Percentiles rank a stretch among this genome's conserved stretches.
These are phyloP conservation scores for Lycium ferocissimum DNA, from an alignment of 257 asterid species.

Conservation along the genomic window DNA sequence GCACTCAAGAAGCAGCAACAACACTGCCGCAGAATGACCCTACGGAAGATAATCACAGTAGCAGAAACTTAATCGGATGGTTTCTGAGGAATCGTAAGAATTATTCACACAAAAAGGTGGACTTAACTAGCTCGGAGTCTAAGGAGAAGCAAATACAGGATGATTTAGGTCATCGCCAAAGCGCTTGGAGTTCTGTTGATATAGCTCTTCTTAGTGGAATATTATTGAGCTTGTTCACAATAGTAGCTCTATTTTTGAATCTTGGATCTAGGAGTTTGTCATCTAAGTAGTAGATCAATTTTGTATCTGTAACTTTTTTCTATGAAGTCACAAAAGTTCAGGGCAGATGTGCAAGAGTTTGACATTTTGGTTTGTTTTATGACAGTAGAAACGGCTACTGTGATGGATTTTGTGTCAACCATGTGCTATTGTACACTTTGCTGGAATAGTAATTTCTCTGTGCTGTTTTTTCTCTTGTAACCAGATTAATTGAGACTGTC, in stretches of 20 bases:
- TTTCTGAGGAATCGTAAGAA: slow-evolving; percentile 67
- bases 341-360: slow-evolving; percentile 12
- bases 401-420: not conserved
- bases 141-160: slow-evolving; percentile 43
- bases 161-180: slow-evolving; percentile 13
- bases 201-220: slow-evolving; percentile 66
- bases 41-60: slow-evolving; percentile 37
- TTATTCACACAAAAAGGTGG: slow-evolving; percentile 40
- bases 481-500: not conserved
- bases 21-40: slow-evolving; percentile 39
- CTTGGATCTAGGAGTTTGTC: slow-evolving; percentile 48
- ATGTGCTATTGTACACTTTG: not conserved
- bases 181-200: slow-evolving; percentile 60
- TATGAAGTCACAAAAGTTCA: not conserved
- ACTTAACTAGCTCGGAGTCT: slow-evolving; percentile 37
- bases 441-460: not conserved
- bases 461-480: not conserved
- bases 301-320: not conserved
- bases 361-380: not conserved
- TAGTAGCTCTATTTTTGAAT: slow-evolving; percentile 52
- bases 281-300: not conserved
- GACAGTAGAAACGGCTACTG: not conserved
- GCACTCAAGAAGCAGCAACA: slow-evolving; percentile 34
- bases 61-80: slow-evolving; percentile 57
- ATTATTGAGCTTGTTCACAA: slow-evolving; percentile 59